Evolutionary conservation across 192 early-diverging fungal species (phyloP), one percentile per base, ranked within the genome.

Genomic region (Spizellomyces punctatus): DNA sequence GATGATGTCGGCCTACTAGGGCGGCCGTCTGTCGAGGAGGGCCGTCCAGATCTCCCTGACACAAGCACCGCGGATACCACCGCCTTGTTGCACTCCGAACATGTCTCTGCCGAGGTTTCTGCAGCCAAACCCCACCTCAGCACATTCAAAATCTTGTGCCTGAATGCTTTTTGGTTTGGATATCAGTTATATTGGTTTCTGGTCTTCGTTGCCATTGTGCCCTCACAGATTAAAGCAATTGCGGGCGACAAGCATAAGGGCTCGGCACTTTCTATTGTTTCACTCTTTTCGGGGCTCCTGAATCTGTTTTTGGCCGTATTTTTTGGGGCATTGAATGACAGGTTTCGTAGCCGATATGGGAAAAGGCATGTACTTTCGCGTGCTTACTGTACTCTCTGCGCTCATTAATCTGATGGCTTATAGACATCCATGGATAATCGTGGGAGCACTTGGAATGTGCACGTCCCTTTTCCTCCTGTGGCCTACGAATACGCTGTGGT

Each of bases 171-270:
- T 49, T 80, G 79, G 79, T 74, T 71, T 54, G 69, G 75, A 0
- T 81, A 81, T 58, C 76, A 81, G 47, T 22, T 78, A 41, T 78
- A 75, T 52, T 81, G 81, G 78, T 79, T 82, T 63, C 55, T 82
- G 5, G 69, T 79, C 6, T 70, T 73, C 12, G 63, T 79, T 43
- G 78, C 77, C 9, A 66, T 77, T 36, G 68, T 79, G 8, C 81
- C 81, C 46, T 54, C 55, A 46, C 81, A 82, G 54, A 64, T 82
- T 42, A 57, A 48, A 10, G 10, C 46, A 9, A 83, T 83, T 27
- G 64, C 75, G 17, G 82, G 82, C 4, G 36, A 61, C 17, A 63
- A 73, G 17, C 47, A 60, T 41, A 83, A 83, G 58, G 82, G 82
- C 44, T n/a, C 10, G 16, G 82, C 80, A 6, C 63, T 83, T 5